Evolutionary conservation across 176 grass and related monocot genomes (phyloP).

Genomic region (Oryza meyeriana): DNA sequence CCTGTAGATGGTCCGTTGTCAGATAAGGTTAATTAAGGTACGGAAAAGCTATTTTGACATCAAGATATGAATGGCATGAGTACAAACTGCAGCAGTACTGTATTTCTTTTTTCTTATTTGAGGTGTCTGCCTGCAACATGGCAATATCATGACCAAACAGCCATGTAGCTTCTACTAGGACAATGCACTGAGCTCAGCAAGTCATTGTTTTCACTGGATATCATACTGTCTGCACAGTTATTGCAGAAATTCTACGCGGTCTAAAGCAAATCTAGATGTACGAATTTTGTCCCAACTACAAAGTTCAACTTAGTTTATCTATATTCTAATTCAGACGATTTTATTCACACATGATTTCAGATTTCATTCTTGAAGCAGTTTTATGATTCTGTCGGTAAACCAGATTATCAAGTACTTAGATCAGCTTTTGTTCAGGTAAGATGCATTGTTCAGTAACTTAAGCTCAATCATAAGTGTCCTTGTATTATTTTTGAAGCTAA

Average conservation of each 20-base stretch:
- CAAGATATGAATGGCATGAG: neutral
- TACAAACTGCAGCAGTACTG: neutral
- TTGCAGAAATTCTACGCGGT: neutral
- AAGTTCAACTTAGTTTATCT: neutral
- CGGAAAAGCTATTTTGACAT: constrained; percentile 9
- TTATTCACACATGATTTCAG: constrained; percentile 39
- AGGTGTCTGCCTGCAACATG: neutral
- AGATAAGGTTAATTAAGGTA: neutral
- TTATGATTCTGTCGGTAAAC: constrained; percentile 64
- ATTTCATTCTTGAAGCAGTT: constrained; percentile 72
- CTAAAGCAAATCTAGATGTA: neutral
- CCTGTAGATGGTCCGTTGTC: neutral
- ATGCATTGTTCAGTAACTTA: neutral
- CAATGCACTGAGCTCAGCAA: constrained; percentile 11
- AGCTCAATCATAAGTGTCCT: constrained; percentile 7
- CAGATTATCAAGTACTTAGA: constrained; percentile 67
- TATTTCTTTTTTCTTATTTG: constrained; percentile 5
- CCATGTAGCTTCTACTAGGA: neutral
- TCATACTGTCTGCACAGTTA: neutral
- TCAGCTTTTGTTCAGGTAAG: constrained; percentile 67
- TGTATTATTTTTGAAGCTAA: constrained; percentile 18
- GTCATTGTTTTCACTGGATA: neutral
- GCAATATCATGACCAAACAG: constrained; percentile 12
- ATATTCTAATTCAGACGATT: neutral
- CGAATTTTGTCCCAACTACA: neutral